Conservation (phyloP, 1,139 yeast genomes). For the Blastobotrys malaysiensis region DNA sequence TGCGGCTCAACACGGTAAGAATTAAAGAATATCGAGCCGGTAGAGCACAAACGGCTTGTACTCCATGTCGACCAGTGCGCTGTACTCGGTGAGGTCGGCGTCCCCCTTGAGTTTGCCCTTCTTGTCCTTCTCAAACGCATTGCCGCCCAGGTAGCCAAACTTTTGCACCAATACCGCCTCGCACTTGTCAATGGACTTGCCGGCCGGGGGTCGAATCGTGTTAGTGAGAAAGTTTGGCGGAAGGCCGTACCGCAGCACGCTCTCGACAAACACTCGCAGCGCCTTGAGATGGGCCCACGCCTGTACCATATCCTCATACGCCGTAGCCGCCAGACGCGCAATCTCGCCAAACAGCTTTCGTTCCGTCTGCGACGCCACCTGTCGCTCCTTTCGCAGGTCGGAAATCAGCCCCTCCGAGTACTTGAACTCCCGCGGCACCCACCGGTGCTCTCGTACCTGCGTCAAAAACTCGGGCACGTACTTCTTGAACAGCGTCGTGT, state of each 20-base stretch:
- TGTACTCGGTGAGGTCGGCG: constrained; percentile 71
- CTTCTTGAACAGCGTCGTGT: constrained; percentile 82
- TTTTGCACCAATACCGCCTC: constrained; percentile 63
- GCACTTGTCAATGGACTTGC: constrained; percentile 43
- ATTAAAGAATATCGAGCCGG: constrained; percentile 39
- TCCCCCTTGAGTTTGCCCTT: constrained; percentile 60
- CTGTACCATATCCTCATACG: constrained; percentile 77
- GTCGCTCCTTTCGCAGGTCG: constrained; percentile 70
- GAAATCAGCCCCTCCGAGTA: constrained; percentile 75
- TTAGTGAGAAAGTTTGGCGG: constrained; percentile 85
- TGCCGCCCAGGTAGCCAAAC: constrained; percentile 89
- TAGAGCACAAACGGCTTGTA: constrained; percentile 94
- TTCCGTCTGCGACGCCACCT: constrained; percentile 69
- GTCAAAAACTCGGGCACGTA: constrained; percentile 61
- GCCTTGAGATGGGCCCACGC: constrained; percentile 87
- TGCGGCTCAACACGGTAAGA: not conserved
- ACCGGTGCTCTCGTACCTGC: constrained; percentile 77
- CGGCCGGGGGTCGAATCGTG: constrained; percentile 39
- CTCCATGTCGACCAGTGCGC: constrained; percentile 86
- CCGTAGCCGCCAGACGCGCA: constrained; percentile 76
- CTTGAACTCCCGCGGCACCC: constrained; percentile 89
- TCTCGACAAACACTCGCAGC: constrained; percentile 53
- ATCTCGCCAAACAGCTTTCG: constrained; percentile 70
- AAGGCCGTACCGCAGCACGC: constrained; percentile 88
- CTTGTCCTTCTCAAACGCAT: constrained; percentile 63